Base-by-base conservation (phyloP, 306 rosid genomes). In the Herpetospermum pedunculosum region DNA sequence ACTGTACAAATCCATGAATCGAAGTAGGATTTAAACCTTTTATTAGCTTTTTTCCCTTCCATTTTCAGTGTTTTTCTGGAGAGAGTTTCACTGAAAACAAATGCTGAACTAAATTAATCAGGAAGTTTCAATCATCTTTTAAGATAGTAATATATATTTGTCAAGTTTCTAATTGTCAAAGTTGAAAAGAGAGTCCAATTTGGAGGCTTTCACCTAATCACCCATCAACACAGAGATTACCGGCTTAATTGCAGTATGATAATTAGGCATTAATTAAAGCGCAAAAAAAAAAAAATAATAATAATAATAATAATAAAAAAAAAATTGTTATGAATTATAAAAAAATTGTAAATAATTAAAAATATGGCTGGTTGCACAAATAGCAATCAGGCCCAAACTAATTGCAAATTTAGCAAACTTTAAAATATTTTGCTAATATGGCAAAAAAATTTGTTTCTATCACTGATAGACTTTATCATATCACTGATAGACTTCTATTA, bases 161-260 rank as follows among this genome's bases (percentile, higher is more conserved):
- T 65, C 19, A 34, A 62, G 3, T 67, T 41, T 6, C 53, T 13
- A 14, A 59, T 68, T 43, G 73, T 68, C 54, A 68, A 43, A 43
- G 53, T 68, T 21, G 25, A 25, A 43, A 7, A 15, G 73, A 68
- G 73, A 35, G 70, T 68, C 73, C 54, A 68, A 68, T 14, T 68
- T 68, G 54, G 21, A 13, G 73, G 73, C 53, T 68, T 68, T 68
- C 53, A 68, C 53, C 73, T 43, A 68, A 68, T 68, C 35, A 68
- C 53, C 73, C 73, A 68, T 54, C 73, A 41, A 68, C 1, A 7
- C 12, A 40, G 18, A 40, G 35, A 68, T 43, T n/a, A 59, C 10
- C 41, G 68, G 68, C 68, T 57, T 57, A 28, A 57, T 63, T 63
- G 29, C 6, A 63, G 70, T 8, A 19, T 63, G 9, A n/a, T 10